These are phyloP conservation scores for Daldinia vernicosa DNA, from an alignment of 495 filamentous ascomycete species.

Conservation along the genomic window DNA sequence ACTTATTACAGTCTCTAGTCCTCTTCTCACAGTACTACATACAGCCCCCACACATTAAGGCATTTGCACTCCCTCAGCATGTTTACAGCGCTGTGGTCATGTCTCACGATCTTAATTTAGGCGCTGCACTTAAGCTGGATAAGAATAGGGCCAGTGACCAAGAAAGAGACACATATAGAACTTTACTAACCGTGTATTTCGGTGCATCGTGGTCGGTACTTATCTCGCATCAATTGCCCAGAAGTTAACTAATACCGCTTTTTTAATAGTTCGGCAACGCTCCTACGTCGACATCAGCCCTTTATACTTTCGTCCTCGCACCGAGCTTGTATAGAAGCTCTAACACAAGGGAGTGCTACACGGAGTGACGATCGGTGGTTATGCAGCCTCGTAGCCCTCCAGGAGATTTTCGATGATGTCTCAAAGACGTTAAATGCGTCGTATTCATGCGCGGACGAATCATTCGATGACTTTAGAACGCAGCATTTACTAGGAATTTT, in stretches of 20 bases:
- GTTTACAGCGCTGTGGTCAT: constrained; percentile 37
- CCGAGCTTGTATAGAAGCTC: constrained; percentile 12
- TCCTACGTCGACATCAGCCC: constrained; percentile 34
- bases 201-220: constrained; percentile 30
- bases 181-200: constrained; percentile 34
- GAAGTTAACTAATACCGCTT: not conserved
- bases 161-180: constrained; percentile 16
- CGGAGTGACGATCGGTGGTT: constrained; percentile 25
- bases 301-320: constrained; percentile 21
- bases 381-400: constrained; percentile 31
- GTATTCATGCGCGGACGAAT: constrained; percentile 9
- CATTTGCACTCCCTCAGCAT: constrained; percentile 36
- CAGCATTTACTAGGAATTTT: constrained; percentile 32
- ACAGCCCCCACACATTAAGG: constrained; percentile 27
- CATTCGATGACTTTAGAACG: constrained; percentile 32
- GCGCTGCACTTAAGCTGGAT: not conserved
- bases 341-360: constrained; percentile 3
- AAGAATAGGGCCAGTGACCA: not conserved
- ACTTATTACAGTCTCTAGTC: constrained; percentile 31
- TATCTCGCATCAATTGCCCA: not conserved
- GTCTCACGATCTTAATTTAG: constrained; percentile 33
- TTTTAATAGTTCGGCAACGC: constrained; percentile 20
- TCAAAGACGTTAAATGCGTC: constrained; percentile 32
- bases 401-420: constrained; percentile 33
- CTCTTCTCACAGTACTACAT: constrained; percentile 41